phyloP scores from a whole-genome alignment of 2,329 filamentous ascomycete species.

The Diaporthe aspalathi region DNA sequence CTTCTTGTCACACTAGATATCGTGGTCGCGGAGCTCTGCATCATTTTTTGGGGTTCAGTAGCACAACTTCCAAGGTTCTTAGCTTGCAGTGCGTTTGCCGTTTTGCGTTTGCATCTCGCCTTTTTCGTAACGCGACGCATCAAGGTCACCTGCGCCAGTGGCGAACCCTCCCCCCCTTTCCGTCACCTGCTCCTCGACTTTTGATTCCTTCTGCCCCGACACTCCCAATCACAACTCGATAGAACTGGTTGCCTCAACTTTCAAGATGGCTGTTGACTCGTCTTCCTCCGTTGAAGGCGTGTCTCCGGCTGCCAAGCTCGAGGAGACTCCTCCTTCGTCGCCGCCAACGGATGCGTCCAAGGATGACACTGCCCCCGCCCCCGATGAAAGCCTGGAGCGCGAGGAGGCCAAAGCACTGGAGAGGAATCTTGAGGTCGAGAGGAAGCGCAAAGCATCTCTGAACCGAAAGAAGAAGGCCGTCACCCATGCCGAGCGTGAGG shows the following conservation, averaged over 20 bases:
- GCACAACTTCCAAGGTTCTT: neutral
- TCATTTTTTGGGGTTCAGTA: neutral
- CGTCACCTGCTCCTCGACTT: neutral
- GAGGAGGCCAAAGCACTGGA: slow-evolving; percentile 60
- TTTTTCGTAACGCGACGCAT: neutral
- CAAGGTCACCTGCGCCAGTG: slow-evolving; percentile 1
- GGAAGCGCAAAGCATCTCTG: slow-evolving; percentile 53
- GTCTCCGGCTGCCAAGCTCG: slow-evolving; percentile 9
- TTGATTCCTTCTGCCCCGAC: neutral
- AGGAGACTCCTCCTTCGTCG: slow-evolving; percentile 53
- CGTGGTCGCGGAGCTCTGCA: neutral
- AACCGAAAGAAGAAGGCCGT: slow-evolving; percentile 62
- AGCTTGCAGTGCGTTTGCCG: neutral
- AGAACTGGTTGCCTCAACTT: neutral
- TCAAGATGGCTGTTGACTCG: slow-evolving; percentile 33
- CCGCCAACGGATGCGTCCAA: slow-evolving; percentile 46
- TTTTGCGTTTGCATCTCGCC: neutral
- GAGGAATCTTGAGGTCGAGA: slow-evolving; percentile 61
- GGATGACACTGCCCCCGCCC: slow-evolving; percentile 42
- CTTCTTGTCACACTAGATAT: neutral
- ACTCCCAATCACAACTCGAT: neutral
- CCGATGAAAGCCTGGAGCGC: slow-evolving; percentile 45
- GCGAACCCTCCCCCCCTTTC: slow-evolving; percentile 1
- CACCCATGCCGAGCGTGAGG: slow-evolving; percentile 65
- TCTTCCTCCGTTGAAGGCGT: slow-evolving; percentile 2